Percentiles rank a stretch among this genome's conserved stretches.
Evolutionary conservation across 176 grass and related monocot species (phyloP).

Genomic region (Echinochloa phyllopogon): DNA sequence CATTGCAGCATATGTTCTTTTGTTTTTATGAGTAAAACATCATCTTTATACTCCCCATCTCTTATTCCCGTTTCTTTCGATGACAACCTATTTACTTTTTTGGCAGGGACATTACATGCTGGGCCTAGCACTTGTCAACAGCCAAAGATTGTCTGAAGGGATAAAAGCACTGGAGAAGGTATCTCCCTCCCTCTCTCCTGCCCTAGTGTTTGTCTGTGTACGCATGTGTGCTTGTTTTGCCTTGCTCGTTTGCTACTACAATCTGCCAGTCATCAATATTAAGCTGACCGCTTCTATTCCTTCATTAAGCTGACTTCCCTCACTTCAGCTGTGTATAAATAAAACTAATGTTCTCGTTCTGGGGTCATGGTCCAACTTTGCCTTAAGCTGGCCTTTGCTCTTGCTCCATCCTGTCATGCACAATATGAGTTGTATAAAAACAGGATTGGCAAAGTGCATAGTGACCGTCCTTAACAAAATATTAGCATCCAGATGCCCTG

Average conservation of each 20-base stretch:
- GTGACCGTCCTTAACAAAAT: background rate
- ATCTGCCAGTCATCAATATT: background rate
- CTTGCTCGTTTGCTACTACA: background rate
- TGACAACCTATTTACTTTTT: conserved; percentile 30
- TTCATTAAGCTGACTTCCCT: background rate
- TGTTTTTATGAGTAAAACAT: background rate
- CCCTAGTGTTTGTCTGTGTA: background rate
- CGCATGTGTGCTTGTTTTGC: background rate
- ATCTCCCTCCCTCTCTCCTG: background rate
- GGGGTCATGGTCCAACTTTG: background rate
- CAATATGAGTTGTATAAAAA: background rate
- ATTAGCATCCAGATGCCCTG: background rate
- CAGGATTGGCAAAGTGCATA: background rate
- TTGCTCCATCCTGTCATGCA: background rate
- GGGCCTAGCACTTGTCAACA: conserved; percentile 73
- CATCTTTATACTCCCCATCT: conserved; percentile 4
- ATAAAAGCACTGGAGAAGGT: conserved; percentile 97
- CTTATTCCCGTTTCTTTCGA: background rate
- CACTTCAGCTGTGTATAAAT: conserved; percentile 8
- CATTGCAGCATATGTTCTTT: background rate
- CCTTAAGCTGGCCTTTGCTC: background rate
- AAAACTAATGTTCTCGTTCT: conserved; percentile 20
- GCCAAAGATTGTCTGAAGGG: conserved; percentile 66
- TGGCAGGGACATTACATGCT: conserved; percentile 89
- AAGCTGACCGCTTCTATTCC: background rate